Base-by-base conservation (phyloP, 1,284 basidiomycete genomes). In the Ceraceosorus guamensis region DNA sequence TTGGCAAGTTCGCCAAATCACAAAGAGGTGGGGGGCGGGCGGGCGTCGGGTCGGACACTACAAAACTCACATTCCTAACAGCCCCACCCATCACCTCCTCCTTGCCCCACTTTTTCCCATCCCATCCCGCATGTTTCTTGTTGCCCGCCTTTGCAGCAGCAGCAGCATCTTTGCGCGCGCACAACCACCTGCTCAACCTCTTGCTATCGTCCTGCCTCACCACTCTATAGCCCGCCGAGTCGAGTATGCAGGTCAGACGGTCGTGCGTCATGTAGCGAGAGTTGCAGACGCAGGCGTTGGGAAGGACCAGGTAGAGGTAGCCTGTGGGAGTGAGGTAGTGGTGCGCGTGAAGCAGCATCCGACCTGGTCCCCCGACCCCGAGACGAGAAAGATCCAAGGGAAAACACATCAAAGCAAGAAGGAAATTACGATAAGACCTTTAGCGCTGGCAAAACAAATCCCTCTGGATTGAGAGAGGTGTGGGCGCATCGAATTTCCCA, bases 261-360 rank as follows among this genome's bases (percentile, higher is more conserved):
- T 63, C 64, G 56, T 73, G 72, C 34, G 71, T 70, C 53, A 78
- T 63, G 63, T 78, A 79, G 31, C 78, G 63, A 24, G 68, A 72
- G 59, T 74, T 76, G 49, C 68, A 65, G 5, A 79, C 57, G 63
- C 78, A 79, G 11, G 77, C 71, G 8, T 77, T 65, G 1, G 78
- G 78, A 0, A 79, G 65, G 8, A 79, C 77, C 30, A 79, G 58
- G 65, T 74, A 78, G 45, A 78, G 67, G 55, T 69, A 75, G 2
- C 77, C 78, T 0, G 46, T 37, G 0, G 63, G 57, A n/a, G 39
- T 48, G 13, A 75, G 51, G 44, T 70, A 73, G 48, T 60, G 55
- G 62, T 75, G 72, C 7, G 70, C 66, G 47, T 70, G 71, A 8
- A 67, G 43, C 2, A 75, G 62, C 65, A 72, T 72, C 6, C 48